Conservation (phyloP, 208 protist genomes). For the Acanthamoeba lenticulata region DNA sequence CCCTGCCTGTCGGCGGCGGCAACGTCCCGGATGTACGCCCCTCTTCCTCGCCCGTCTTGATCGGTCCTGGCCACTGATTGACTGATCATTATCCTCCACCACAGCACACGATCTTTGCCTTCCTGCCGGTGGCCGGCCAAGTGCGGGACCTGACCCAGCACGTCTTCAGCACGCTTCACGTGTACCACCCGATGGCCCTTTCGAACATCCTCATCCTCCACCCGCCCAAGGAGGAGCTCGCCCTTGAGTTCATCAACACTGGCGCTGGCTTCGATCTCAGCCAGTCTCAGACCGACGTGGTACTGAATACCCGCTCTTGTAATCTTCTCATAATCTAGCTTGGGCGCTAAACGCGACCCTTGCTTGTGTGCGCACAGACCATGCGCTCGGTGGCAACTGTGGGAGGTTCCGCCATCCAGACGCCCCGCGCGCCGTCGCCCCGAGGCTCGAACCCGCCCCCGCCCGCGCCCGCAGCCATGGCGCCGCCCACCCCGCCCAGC, state of each 20-base stretch:
- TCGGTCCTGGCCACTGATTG: not conserved
- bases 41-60: not conserved
- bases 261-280: no score
- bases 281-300: no score
- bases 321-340: no score
- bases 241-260: not conserved
- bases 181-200: not conserved
- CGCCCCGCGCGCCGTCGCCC: no score
- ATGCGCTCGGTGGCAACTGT: no score
- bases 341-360: no score
- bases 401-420: no score
- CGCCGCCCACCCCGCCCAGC: not conserved
- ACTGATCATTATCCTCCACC: not conserved
- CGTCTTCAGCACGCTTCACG: constrained; percentile 37
- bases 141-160: constrained; percentile 32
- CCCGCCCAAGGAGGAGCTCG: constrained; percentile 55
- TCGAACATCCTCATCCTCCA: constrained; percentile 60
- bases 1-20: constrained; percentile 11
- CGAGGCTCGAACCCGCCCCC: no score
- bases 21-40: constrained; percentile 45
- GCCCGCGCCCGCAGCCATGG: no score
- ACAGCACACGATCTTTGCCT: constrained; percentile 31
- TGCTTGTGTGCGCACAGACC: no score
- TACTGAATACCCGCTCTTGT: no score
- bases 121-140: constrained; percentile 21